Evolutionary conservation across 2,329 filamentous ascomycete species (phyloP).

Genomic region (Acrodontium crateriforme): DNA sequence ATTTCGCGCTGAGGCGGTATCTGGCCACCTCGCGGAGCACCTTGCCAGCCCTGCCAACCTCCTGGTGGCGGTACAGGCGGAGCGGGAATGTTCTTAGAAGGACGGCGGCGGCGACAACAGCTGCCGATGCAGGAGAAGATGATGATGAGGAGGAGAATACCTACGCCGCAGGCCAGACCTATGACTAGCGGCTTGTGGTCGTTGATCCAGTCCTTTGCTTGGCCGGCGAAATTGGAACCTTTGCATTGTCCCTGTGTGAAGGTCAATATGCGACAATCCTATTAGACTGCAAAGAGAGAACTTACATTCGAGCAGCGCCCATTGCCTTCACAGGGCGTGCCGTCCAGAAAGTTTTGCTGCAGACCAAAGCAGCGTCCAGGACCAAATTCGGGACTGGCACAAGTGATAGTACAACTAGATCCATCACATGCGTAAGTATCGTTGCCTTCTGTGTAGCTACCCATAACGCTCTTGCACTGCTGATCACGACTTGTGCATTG

Average conservation of each 20-base stretch:
- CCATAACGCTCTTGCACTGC: constrained; percentile 79
- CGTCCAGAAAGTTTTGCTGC: constrained; percentile 87
- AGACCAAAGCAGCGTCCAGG: constrained; percentile 55
- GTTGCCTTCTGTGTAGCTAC: constrained; percentile 56
- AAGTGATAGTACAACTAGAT: constrained; percentile 62
- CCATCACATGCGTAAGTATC: constrained; percentile 67
- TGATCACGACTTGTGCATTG: constrained; percentile 86
- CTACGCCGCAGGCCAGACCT: constrained; percentile 58
- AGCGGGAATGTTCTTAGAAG: constrained; percentile 7
- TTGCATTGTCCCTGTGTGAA: constrained; percentile 52
- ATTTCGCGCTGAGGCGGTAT: too few relatives aligned
- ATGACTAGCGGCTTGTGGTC: constrained; percentile 72
- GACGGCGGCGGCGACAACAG: constrained; percentile 32
- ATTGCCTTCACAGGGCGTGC: constrained; percentile 68
- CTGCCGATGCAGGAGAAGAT: constrained; percentile 54
- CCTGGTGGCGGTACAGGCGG: constrained; percentile 15
- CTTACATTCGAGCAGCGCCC: constrained; percentile 60
- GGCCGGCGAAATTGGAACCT: constrained; percentile 53
- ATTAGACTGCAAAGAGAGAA: constrained; percentile 6
- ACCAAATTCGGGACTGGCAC: constrained; percentile 56
- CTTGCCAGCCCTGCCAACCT: constrained; percentile 22
- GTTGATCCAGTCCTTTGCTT: constrained; percentile 63
- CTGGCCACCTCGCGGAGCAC: too few relatives aligned
- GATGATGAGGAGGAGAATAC: constrained; percentile 55
- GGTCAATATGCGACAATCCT: too few relatives aligned